These are phyloP conservation scores for Sextonia rubra DNA, from an alignment of 164 flowering plant genomes.

Conservation along the genomic window DNA sequence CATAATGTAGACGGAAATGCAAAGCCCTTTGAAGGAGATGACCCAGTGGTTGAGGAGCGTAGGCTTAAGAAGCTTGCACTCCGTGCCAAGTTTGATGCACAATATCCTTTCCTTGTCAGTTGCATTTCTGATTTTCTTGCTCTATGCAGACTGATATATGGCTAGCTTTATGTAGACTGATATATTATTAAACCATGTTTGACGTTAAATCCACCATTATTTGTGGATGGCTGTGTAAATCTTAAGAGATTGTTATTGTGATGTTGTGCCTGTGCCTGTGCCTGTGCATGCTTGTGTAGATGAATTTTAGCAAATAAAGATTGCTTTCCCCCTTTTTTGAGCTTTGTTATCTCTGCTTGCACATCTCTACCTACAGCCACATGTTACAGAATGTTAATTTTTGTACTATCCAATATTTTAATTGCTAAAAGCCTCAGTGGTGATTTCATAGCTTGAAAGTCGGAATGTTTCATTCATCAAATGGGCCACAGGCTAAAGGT, in stretches of 20 bases:
- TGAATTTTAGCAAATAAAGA: not conserved
- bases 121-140: not conserved
- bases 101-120: slow-evolving; percentile 58
- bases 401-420: not conserved
- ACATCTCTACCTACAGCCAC: not conserved
- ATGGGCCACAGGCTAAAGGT: not conserved
- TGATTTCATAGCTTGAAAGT: not conserved
- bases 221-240: not conserved
- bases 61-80: slow-evolving; percentile 79
- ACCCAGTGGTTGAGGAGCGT: slow-evolving; percentile 45
- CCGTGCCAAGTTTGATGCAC: slow-evolving; percentile 86
- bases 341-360: not conserved
- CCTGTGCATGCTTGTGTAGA: not conserved
- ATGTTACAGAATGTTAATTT: too few relatives aligned
- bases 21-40: slow-evolving; percentile 29
- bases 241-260: too few relatives aligned
- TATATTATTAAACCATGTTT: too few relatives aligned
- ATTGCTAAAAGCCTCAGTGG: not conserved
- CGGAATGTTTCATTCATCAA: not conserved
- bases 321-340: not conserved
- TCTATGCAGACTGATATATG: not conserved
- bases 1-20: slow-evolving; percentile 17
- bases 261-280: not conserved
- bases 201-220: not conserved
- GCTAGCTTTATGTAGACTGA: not conserved